phyloP scores from a whole-genome alignment of 441 rosid genomes.

The Populus hybrid region DNA sequence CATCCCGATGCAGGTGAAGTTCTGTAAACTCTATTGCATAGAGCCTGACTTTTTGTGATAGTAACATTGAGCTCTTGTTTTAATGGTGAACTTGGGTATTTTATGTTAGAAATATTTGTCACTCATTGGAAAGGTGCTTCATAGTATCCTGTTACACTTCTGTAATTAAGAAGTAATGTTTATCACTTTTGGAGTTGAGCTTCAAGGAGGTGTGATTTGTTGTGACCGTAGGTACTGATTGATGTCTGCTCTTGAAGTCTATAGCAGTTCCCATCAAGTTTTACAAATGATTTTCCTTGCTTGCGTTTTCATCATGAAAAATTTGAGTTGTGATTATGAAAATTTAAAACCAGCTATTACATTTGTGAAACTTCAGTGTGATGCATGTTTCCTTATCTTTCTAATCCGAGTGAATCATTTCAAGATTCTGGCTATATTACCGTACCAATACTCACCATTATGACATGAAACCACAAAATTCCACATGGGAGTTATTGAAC shows the following conservation, averaged over 20 bases:
- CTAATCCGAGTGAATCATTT: background rate
- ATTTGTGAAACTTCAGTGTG: background rate
- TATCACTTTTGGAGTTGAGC: background rate
- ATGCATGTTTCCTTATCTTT: background rate
- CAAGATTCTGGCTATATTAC: background rate
- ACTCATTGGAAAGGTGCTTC: background rate
- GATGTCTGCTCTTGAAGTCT: background rate
- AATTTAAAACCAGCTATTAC: background rate
- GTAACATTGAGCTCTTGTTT: background rate
- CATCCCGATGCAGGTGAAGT: slow-evolving; percentile 86
- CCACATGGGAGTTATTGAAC: background rate
- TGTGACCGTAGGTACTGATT: background rate
- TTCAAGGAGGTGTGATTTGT: background rate
- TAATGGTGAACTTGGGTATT: background rate
- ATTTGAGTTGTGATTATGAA: background rate
- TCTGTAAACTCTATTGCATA: slow-evolving; percentile 13
- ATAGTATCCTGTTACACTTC: background rate
- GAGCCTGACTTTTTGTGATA: background rate
- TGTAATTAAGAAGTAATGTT: background rate
- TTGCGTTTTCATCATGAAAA: background rate
- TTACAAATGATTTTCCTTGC: background rate
- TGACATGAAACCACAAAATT: background rate
- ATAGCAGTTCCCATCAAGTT: background rate
- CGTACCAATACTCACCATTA: background rate
- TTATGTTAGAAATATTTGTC: background rate